phyloP scores from a whole-genome alignment of 2,329 filamentous ascomycete species.

The Penicillium sp. region DNA sequence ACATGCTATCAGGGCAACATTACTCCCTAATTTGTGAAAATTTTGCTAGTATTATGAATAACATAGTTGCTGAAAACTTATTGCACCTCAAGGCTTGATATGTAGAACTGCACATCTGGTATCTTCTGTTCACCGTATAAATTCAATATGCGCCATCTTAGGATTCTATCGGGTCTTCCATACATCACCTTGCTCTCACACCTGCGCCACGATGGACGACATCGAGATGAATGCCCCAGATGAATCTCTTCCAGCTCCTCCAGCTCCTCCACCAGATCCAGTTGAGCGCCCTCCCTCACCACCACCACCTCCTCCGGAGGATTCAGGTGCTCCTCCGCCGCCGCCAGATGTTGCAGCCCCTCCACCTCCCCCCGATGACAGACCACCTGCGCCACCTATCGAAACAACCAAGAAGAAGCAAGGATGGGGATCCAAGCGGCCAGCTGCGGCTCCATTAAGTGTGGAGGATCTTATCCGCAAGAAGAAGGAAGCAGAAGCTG shows the following conservation, averaged over 20 bases:
- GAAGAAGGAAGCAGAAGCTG: constrained; percentile 82
- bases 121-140: constrained; percentile 25
- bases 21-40: background rate
- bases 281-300: constrained; percentile 41
- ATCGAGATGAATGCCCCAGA: constrained; percentile 31
- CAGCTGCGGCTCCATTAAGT: constrained; percentile 61
- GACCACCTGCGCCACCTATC: constrained; percentile 44
- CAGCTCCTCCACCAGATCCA: constrained; percentile 23
- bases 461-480: constrained; percentile 82
- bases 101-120: constrained; percentile 17
- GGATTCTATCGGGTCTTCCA: background rate
- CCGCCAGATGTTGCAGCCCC: constrained; percentile 39
- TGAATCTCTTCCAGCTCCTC: constrained; percentile 16
- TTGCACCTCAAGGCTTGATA: constrained; percentile 17
- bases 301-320: constrained; percentile 42
- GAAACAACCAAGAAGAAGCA: constrained; percentile 50
- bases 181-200: background rate
- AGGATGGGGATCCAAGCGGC: constrained; percentile 51
- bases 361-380: constrained; percentile 44
- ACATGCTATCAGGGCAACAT: background rate
- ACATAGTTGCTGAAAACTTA: background rate
- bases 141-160: constrained; percentile 25
- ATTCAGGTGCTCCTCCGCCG: constrained; percentile 43
- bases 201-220: constrained; percentile 32
- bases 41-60: background rate